Base-by-base conservation (phyloP, 768 basidiomycete genomes). In the Neoboletus subvelutipes region DNA sequence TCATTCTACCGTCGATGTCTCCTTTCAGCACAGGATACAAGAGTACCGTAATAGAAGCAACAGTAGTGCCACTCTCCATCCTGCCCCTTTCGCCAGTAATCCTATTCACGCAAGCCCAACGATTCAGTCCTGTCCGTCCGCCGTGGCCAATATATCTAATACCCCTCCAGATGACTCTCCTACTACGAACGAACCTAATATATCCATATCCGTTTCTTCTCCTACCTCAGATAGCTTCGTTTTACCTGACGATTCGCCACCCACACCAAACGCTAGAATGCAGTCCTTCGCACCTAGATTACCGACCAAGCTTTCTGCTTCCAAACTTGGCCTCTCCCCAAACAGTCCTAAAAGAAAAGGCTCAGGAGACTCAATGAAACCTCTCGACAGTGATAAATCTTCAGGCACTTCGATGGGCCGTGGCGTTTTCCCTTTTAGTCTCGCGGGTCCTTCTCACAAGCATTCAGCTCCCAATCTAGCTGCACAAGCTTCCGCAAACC, bases 201-300 rank as follows among this genome's bases (percentile, higher is more conserved):
- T 83, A 39, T 78, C 82, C 36, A 79, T 81, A 36, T 81, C 82
- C 3, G 65, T 80, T 24, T 80, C 82, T 34, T 75, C 77, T 29
- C 77, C 81, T 18, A 63, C 69, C 18, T 67, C 75, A 1, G 78
- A 78, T 4, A 68, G 60, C 22, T 75, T 73, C 62, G 52, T 72
- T 45, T 54, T 64, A 2, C 50, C 69, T 0, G 70, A 75, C 29
- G 67, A 75, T 15, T 66, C 60, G 20, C 60, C 69, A 40, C 80
- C 82, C 55, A 82, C 62, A 7, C 66, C 82, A 24, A 88, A 84
- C 64, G 77, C 80, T 36, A 83, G 87, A 42, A 86, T 83, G 29
- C 85, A 87, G 59, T 81, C 87, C 2, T 88, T 90, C 60, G 84
- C 87, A 0, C 88, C 87, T 0, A 87, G 86, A 56, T 71, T 88